Conservation (phyloP, 805 yeast genomes). For the Sugiyamaella lignohabitans region DNA sequence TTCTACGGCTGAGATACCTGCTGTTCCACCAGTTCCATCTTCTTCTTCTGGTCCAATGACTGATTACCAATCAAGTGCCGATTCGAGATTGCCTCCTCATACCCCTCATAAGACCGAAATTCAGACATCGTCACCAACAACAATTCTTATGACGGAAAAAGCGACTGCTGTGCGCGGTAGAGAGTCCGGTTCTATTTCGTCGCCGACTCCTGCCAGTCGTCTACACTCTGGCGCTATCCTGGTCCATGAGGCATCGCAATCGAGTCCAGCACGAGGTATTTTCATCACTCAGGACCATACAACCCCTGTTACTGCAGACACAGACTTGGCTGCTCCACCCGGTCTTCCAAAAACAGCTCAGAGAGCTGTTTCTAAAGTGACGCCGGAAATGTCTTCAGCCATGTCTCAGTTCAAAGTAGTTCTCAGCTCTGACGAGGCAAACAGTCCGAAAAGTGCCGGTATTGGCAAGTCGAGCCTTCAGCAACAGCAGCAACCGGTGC, state of each 20-base stretch:
- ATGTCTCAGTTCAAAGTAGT: slow-evolving; percentile 29
- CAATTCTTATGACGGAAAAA: slow-evolving; percentile 11
- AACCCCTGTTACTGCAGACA: neutral
- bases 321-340: neutral
- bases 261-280: slow-evolving; percentile 30
- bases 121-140: slow-evolving; percentile 9
- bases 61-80: neutral
- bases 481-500: neutral
- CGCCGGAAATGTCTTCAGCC: slow-evolving; percentile 28
- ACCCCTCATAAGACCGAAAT: slow-evolving; percentile 7
- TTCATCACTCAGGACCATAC: slow-evolving; percentile 14
- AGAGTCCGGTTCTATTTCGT: slow-evolving; percentile 3
- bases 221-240: slow-evolving; percentile 23
- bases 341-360: neutral
- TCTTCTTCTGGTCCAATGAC: neutral
- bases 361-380: slow-evolving; percentile 12
- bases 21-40: slow-evolving; percentile 1
- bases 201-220: slow-evolving; percentile 31
- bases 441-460: too few species aligned
- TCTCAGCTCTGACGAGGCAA: slow-evolving; percentile 16
- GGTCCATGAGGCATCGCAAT: slow-evolving; percentile 28
- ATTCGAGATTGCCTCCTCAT: slow-evolving; percentile 1
- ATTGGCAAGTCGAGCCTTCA: neutral
- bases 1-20: slow-evolving; percentile 1
- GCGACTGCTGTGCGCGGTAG: slow-evolving; percentile 6